Percentiles rank a stretch among this genome's conserved stretches.
Evolutionary conservation across 1,139 yeast species (phyloP).

Genomic region (Hansenula sp.): DNA sequence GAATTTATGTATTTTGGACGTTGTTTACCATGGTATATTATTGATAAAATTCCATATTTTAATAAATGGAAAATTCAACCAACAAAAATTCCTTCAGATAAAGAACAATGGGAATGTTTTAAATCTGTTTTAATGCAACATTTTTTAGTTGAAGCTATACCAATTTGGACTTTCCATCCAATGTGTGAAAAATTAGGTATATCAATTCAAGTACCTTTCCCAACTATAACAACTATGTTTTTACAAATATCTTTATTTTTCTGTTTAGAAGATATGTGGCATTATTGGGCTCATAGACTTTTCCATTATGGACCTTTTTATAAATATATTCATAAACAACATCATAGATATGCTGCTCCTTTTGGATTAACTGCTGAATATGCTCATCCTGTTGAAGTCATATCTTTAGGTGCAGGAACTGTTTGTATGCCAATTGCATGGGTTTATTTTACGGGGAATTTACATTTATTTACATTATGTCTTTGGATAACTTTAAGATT

Average conservation of each 20-base stretch:
- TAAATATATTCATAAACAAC: conserved; percentile 91
- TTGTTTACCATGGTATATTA: conserved; percentile 78
- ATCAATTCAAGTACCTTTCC: conserved; percentile 78
- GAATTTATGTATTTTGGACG: conserved; percentile 82
- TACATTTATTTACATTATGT: conserved; percentile 82
- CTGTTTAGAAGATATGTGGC: conserved; percentile 90
- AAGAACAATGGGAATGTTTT: conserved; percentile 90
- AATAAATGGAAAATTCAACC: conserved; percentile 79
- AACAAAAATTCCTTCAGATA: conserved; percentile 65
- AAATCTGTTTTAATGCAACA: conserved; percentile 81
- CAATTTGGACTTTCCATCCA: conserved; percentile 95
- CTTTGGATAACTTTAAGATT: conserved; percentile 85
- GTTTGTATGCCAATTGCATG: conserved; percentile 85
- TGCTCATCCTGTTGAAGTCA: conserved; percentile 92
- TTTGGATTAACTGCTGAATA: conserved; percentile 95
- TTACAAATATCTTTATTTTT: conserved; percentile 72
- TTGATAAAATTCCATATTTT: conserved; percentile 74
- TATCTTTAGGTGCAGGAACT: conserved; percentile 88
- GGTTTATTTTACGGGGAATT: conserved; percentile 56
- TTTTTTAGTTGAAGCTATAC: conserved; percentile 87
- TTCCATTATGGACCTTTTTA: conserved; percentile 84
- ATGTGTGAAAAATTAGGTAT: conserved; percentile 75
- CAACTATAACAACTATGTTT: conserved; percentile 50
- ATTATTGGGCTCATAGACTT: conserved; percentile 87
- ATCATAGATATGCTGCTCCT: conserved; percentile 95